Base-by-base conservation (phyloP, 2,329 filamentous ascomycete genomes). In the Gaeumannomyces sp. region DNA sequence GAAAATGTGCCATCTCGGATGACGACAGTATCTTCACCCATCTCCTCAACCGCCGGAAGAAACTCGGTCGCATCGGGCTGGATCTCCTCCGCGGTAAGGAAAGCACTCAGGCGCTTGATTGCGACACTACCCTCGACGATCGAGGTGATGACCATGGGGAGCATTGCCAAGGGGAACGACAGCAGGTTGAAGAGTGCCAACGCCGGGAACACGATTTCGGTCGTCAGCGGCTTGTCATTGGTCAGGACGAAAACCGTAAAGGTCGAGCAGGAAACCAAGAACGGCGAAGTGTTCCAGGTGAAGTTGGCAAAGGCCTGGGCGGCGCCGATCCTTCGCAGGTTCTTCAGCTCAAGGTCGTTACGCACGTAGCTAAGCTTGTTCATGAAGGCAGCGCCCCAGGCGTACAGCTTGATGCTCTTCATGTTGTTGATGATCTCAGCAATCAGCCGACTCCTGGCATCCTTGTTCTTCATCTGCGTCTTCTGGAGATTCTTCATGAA, bases 361-460 rank as follows among this genome's bases (percentile, higher is more conserved):
- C 95, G 88, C 67, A 99, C 93, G 75, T 91, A 91, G 78, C 95
- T 98, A 66, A 99, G 86, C 78, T 96, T 97, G 77, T 93, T 95
- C 89, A 97, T 97, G 74, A 99, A 99, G 19, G 95, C 94, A 35
- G 89, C 90, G 38, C 93, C 94, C 95, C 95, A 99, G 35, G 95
- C 95, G 75, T 97, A 99, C 27, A 99, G 85, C 80, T 99, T 99
- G 81, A 99, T 95, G 74, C 93, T 96, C 81, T 99, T 99, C 91
- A 99, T 99, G 78, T 98, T 98, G 82, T 96, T 97, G 73, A 99
- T 82, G 69, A 99, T 99, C 77, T 99, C 95, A 8, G 94, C 96
- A 82, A 98, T 97, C 66, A 99, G 80, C 62, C 94, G 87, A 60
- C 93, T 97, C 73, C 95, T 87, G 56, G 93, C 85, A 72, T 99